Base-by-base conservation (phyloP, 2,329 filamentous ascomycete genomes). In the Diaporthe amygdali region DNA sequence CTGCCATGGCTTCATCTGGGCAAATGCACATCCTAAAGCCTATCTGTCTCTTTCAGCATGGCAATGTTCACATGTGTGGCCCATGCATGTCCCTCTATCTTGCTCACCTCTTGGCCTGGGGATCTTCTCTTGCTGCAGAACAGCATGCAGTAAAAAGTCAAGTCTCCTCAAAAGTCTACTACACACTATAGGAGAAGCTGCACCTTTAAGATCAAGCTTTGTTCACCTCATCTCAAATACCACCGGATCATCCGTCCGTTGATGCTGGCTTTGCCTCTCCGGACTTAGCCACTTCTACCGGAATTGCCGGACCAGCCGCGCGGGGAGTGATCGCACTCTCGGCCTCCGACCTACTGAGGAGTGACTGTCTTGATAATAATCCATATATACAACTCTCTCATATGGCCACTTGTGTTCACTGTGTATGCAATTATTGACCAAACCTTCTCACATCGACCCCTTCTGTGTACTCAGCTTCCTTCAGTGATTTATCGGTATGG, bases 401-500 rank as follows among this genome's bases (percentile, higher is more conserved):
- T 15, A 20, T 14, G 14, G 25, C 59, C n/a, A 14, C 15, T n/a
- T 47, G 5, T 10, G 7, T 47, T 10, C 14, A 22, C 5, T 25
- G 56, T 37, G 41, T 15, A 27, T 25, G 32, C 30, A 20, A 8
- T 39, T 39, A 3, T 39, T 39, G 37, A 8, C 10, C 37, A 39
- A 32, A 22, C 4, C 44, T 39, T 34, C 14, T 37, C 30, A 5
- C 12, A 54, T 32, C 17, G 25, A 54, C 22, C 46, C 44, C 44
- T 41, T 27, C 25, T 17, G n/a, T 44, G 34, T 54, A 9, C 20
- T 32, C 27, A 32, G 1, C 22, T 22, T 34, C 17, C n/a, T 15
- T 17, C 9, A 47, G 47, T 12, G 39, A 22, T 10, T n/a, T 20
- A 17, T 20, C 63, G 39, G 12, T n/a, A 73, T 73, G 72, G 70